Base-by-base conservation (phyloP, 1,139 yeast genomes). In the Kluyveromyces sp. region DNA sequence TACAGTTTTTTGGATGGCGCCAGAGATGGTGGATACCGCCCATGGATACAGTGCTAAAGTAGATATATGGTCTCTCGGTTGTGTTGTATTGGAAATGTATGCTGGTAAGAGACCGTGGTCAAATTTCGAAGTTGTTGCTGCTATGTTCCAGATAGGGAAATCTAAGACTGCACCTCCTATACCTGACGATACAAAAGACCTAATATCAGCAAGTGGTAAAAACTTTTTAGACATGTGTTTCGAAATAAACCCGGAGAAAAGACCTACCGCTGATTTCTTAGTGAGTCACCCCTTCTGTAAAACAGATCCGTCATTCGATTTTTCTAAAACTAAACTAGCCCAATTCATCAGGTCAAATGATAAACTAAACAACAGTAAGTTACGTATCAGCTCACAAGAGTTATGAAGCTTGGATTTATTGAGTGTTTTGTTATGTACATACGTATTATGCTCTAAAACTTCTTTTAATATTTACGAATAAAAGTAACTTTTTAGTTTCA, bases 1-100 rank as follows among this genome's bases (percentile, higher is more conserved):
- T 25, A 90, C 98, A 0, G 90, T 94, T 2, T 94, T 90, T 63
- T 94, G 98, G 98, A 94, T 94, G 98, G 99, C 99, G 0, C 99
- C 99, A 0, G 99, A 94, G 63, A 96, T 94, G 50, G 89, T 94
- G 48, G 85, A 84, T 57, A 83, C 81, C 47, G 85, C 83, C 54
- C 95, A 84, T 61, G 97, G 97, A 0, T 94, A 94, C 63, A 87
- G 95, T 69, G 98, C 98, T 29, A 94, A 94, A 65, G 89, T 94
- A 35, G 95, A 85, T 64, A 83, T 85, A 35, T 85, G 95, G 95
- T 83, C 97, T 0, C 67, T 90, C 37, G 99, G 98, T 0, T 94
- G 99, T 72, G 95, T 94, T 49, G 94, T 92, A 3, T 65, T 92
- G 49, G 98, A 94, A 64, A 92, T 94, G 98, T 83, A 80, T 70